These are phyloP conservation scores for Lentinus brumalis DNA, from an alignment of 768 basidiomycete species.

Conservation along the genomic window DNA sequence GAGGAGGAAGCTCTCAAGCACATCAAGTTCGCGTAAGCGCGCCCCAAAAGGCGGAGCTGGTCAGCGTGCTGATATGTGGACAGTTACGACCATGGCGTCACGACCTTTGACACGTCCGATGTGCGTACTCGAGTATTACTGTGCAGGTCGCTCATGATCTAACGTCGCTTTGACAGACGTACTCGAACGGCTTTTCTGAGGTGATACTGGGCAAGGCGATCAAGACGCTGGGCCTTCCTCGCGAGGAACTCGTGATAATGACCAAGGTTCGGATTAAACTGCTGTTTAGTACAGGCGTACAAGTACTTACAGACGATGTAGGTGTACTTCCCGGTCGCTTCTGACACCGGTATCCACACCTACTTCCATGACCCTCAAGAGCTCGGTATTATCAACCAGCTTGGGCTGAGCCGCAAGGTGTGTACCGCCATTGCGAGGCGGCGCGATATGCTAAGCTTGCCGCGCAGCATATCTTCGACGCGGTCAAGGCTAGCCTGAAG, in stretches of 20 bases:
- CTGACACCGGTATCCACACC: slow-evolving; percentile 11
- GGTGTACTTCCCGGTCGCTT: slow-evolving; percentile 19
- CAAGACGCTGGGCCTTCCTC: slow-evolving; percentile 42
- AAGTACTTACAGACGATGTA: too few relatives aligned
- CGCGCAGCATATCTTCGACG: slow-evolving; percentile 69
- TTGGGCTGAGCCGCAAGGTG: slow-evolving; percentile 37
- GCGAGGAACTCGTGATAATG: slow-evolving; percentile 47
- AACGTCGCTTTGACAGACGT: slow-evolving; percentile 27
- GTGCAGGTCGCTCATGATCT: neutral
- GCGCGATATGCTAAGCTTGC: neutral
- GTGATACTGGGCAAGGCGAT: slow-evolving; percentile 48
- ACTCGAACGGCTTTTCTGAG: slow-evolving; percentile 44
- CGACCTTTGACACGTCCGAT: slow-evolving; percentile 38
- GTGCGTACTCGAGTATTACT: slow-evolving; percentile 1
- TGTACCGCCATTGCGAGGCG: neutral
- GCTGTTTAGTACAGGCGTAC: too few relatives aligned
- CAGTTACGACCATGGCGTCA: slow-evolving; percentile 41
- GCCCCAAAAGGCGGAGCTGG: neutral
- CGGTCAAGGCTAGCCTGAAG: slow-evolving; percentile 59
- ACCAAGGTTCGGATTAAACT: slow-evolving; percentile 40
- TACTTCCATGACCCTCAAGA: slow-evolving; percentile 21
- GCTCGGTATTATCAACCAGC: slow-evolving; percentile 37
- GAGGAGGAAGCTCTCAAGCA: slow-evolving; percentile 38
- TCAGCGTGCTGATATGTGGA: neutral
- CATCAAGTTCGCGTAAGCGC: slow-evolving; percentile 41